Evolutionary conservation across 441 rosid genomes (phyloP), one percentile per base, ranked within the genome.

Genomic region (Pelargonium exstipulatum): DNA sequence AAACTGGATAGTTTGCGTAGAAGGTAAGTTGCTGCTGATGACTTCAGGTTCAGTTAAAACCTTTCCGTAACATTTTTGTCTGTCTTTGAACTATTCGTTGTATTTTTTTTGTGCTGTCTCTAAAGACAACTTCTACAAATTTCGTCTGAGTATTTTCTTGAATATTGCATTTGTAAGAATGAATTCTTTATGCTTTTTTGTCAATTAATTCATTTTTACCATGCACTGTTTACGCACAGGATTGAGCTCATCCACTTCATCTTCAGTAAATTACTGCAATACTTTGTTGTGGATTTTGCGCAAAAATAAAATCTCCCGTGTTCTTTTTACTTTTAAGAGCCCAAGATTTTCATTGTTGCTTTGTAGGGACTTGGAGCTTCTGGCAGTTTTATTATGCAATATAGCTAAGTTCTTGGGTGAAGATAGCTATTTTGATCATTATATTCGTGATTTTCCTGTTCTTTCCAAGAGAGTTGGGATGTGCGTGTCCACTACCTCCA

Each of bases 1-100:
- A 95, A 95, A 80, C 78, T 95, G 83, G 89, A 95, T 84, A 86
- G 74, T 79, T 97, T 95, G 75, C 95, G 98, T n/a, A 88, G 88
- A 79, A 78, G 79, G 99, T 95, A 83, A 81, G 87, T 76, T 69
- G 43, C 69, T 67, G 40, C 46, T 58, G 8, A 43, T 45, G 5
- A 12, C 49, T 32, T 46, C 64, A 7, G 60, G 53, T n/a, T 60
- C 17, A 55, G 35, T 17, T 9, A 55, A 24, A 17, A 62, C 65
- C 65, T 29, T 29, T 24, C 0, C 65, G 32, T 69, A 9, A 46
- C 9, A 20, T 16, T 69, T 32, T 57, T 9, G 45, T 68, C 48
- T 70, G 32, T 64, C 17, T n/a, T 22, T 7, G 60, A 66, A 24
- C 64, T 9, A 62, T 57, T 66, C 6, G 65, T 62, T 62, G 10